Evolutionary conservation across 2,329 filamentous ascomycete genomes (phyloP).

Genomic region (Cladophialophora bantiana): DNA sequence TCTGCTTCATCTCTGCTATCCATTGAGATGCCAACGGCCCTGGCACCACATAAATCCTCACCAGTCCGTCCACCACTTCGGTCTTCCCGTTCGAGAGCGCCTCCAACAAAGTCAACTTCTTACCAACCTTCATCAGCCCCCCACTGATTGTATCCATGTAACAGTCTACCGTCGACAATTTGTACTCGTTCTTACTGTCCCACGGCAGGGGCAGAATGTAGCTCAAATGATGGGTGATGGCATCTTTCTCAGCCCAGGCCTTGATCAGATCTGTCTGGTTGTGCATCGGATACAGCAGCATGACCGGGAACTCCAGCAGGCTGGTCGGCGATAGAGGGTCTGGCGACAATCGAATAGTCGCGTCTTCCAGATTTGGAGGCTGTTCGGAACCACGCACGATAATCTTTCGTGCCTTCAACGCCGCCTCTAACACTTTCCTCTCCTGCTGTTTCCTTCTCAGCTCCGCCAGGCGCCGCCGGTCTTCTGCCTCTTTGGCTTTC

Average conservation of each 20-base stretch:
- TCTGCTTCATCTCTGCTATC: slow-evolving; percentile 83
- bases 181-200: slow-evolving; percentile 76
- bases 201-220: slow-evolving; percentile 91
- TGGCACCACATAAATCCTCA: slow-evolving; percentile 83
- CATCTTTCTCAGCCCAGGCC: slow-evolving; percentile 78
- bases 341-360: slow-evolving; percentile 71
- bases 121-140: slow-evolving; percentile 86
- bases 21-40: slow-evolving; percentile 72
- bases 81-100: slow-evolving; percentile 77
- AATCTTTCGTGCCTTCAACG: slow-evolving; percentile 74
- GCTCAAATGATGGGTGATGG: slow-evolving; percentile 75
- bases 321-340: slow-evolving; percentile 77
- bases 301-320: slow-evolving; percentile 74
- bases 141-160: slow-evolving; percentile 84
- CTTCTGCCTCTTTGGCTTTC: slow-evolving; percentile 62
- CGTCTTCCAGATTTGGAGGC: slow-evolving; percentile 88
- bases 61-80: slow-evolving; percentile 84
- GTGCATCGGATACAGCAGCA: slow-evolving; percentile 84
- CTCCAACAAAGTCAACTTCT: slow-evolving; percentile 79
- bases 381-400: slow-evolving; percentile 69
- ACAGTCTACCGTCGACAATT: slow-evolving; percentile 72
- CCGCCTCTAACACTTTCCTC: slow-evolving; percentile 67
- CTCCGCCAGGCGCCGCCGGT: slow-evolving; percentile 62
- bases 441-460: slow-evolving; percentile 58
- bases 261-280: slow-evolving; percentile 91